phyloP scores from a whole-genome alignment of 2,329 filamentous ascomycete species.

The Hypoxylon sp. region DNA sequence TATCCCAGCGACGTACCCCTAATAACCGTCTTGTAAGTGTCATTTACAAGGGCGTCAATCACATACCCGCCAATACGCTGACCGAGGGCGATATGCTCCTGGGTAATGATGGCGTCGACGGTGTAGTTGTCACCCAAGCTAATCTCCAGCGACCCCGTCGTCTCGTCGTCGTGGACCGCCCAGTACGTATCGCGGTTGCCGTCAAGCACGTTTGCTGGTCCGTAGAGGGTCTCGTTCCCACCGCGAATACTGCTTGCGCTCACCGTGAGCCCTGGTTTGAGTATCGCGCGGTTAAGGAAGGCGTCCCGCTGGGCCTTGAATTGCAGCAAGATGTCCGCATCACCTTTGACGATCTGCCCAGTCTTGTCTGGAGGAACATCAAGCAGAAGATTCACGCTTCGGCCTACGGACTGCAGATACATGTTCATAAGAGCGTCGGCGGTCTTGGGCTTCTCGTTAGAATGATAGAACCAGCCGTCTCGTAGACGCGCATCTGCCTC shows the following conservation, averaged over 20 bases:
- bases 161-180: slow-evolving; percentile 46
- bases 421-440: slow-evolving; percentile 47
- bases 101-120: slow-evolving; percentile 48
- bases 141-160: slow-evolving; percentile 49
- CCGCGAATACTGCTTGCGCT: slow-evolving; percentile 47
- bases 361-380: slow-evolving; percentile 50
- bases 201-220: slow-evolving; percentile 47
- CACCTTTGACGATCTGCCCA: slow-evolving; percentile 42
- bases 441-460: slow-evolving; percentile 48
- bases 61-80: slow-evolving; percentile 52
- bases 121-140: slow-evolving; percentile 40
- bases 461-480: slow-evolving; percentile 52
- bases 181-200: slow-evolving; percentile 47
- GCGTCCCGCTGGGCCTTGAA: slow-evolving; percentile 47
- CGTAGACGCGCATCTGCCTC: slow-evolving; percentile 52
- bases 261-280: slow-evolving; percentile 28
- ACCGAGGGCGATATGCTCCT: slow-evolving; percentile 52
- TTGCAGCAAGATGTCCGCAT: slow-evolving; percentile 42
- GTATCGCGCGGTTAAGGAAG: slow-evolving; percentile 44
- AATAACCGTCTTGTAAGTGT: slow-evolving; percentile 39
- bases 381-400: slow-evolving; percentile 50
- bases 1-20: slow-evolving; percentile 49
- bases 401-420: slow-evolving; percentile 50
- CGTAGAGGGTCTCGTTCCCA: slow-evolving; percentile 38
- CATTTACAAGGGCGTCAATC: slow-evolving; percentile 45